Base-by-base conservation (phyloP, 2,329 filamentous ascomycete species). In the Penicillium griseofulvum region DNA sequence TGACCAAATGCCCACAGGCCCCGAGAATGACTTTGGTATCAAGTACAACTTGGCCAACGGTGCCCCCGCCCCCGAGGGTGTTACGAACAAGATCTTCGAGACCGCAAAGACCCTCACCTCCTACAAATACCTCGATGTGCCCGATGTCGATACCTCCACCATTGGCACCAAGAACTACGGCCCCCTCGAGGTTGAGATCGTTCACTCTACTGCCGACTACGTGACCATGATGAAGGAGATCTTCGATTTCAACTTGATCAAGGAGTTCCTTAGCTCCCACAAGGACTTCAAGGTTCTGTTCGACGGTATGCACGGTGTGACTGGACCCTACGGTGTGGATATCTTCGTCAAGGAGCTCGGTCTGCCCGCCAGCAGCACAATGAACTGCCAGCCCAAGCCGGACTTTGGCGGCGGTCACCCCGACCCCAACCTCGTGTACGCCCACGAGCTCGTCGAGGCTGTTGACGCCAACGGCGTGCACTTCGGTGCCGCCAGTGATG, bases 41-140 rank as follows among this genome's bases (percentile, higher is more conserved):
- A 99, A 99, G 81, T 99, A 99, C 85, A 99, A 99, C 83, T 83
- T 99, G 56, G 82, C 91, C 74, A 97, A 99, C 71, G 94, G 94
- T 68, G 94, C 92, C 54, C 94, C 94, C 41, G 94, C 94, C 54
- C 94, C 94, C 56, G 94, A 99, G 77, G 88, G 89, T 52, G 90
- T 99, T 64, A 99, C 94, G 65, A 95, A 99, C 86, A 96, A 96
- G 81, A 97, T 99, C 75, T 97, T 85, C 80, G 90, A 93, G 68
- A 86, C 87, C 58, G 93, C 93, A 66, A 97, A 97, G 83, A 86
- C 83, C 61, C 83, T 99, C 66, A 90, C 86, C 42, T 91, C 88
- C 48, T 99, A 97, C 84, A 96, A 97, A 79, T 88, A 96, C 64
- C 85, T 89, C 67, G 86, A 91, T 65, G 89, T 97, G 60, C 88